These are phyloP conservation scores for Bryoglossum gracile DNA, from an alignment of 495 filamentous ascomycete species.

Conservation along the genomic window DNA sequence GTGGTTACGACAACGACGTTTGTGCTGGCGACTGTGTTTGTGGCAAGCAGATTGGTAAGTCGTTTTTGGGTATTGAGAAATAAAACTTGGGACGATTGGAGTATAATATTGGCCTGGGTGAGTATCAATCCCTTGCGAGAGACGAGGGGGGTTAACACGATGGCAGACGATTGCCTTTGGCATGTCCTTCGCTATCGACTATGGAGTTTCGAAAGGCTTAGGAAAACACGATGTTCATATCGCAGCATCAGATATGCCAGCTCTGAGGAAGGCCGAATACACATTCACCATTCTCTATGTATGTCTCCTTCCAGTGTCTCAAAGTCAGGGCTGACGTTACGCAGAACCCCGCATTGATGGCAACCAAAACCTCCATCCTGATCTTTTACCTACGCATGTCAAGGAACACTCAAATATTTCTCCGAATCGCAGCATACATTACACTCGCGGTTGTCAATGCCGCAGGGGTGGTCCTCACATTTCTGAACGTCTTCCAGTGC, in stretches of 20 bases:
- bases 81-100: conserved; percentile 70
- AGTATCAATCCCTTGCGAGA: conserved; percentile 12
- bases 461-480: conserved; percentile 63
- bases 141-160: neutral
- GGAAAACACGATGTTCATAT: conserved; percentile 70
- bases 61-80: conserved; percentile 64
- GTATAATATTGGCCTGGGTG: conserved; percentile 79
- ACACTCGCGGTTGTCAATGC: conserved; percentile 25
- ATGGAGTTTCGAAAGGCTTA: conserved; percentile 61
- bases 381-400: conserved; percentile 41
- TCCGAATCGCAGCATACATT: conserved; percentile 24
- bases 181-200: conserved; percentile 69
- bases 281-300: conserved; percentile 27
- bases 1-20: conserved; percentile 67
- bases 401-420: conserved; percentile 18
- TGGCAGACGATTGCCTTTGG: conserved; percentile 61
- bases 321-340: conserved; percentile 14
- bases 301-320: neutral
- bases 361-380: conserved; percentile 85
- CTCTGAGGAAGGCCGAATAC: conserved; percentile 21
- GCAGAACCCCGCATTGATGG: conserved; percentile 84
- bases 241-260: conserved; percentile 15
- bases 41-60: conserved; percentile 63
- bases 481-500: conserved; percentile 88
- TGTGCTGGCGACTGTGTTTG: conserved; percentile 59